Base-by-base conservation (phyloP, 148 eudicot species). In the Pharnaceum exiguum region DNA sequence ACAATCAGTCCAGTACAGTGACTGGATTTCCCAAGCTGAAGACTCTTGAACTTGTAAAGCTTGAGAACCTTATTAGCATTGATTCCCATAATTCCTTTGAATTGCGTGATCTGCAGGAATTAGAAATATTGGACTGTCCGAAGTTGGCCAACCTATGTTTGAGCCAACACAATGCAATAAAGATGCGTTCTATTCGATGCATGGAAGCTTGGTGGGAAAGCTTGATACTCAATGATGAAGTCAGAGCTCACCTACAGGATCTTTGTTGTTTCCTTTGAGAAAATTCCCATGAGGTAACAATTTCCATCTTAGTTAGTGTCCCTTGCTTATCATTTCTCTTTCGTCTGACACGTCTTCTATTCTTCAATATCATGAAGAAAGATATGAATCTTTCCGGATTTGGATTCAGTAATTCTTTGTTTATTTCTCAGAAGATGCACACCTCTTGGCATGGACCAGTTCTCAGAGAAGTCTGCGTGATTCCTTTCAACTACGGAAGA, bases 191-290 rank as follows among this genome's bases (percentile, higher is more conserved):
- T 37, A 65, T 65, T 24, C 46, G 24, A 18, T 65, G 70, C 47
- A 36, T 11, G 37, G 31, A 46, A 47, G 37, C 5, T 33, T 65
- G 70, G 70, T 65, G 70, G 70, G 28, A 22, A 16, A 18, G 55
- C 15, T 15, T 65, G 46, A 7, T 15, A 7, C 21, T 56, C 15
- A 49, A 37, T 26, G 49, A 28, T 2, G 62, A 65, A 44, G 22
- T 56, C 31, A 56, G 15, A 56, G 16, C 66, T 49, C 52, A 60
- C 47, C 46, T 62, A 15, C 37, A 62, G 48, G 7, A 29, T 11
- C 38, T 62, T 17, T 62, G 66, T 38, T 50, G 15, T 38, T 62
- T 62, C 23, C 18, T 5, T 62, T 27, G 19, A 37, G 35, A 7
- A 15, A 19, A 28, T n/a, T 2, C 23, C 40, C 42, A 51, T 26